These are phyloP conservation scores for Cenchrus americanus DNA, from an alignment of 176 grass and related monocot genomes.

Conservation along the genomic window DNA sequence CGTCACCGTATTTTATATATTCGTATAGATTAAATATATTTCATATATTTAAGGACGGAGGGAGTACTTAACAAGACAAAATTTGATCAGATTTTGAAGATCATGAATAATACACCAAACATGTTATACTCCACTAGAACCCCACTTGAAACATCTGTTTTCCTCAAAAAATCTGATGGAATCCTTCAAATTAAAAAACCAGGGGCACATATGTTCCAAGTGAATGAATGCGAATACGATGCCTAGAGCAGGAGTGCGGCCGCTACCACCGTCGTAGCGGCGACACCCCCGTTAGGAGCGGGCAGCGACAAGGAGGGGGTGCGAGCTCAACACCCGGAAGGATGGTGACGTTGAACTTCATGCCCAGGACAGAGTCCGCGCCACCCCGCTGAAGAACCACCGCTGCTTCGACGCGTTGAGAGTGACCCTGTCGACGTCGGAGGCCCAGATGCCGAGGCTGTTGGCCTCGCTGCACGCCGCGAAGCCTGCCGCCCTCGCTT, in stretches of 20 bases:
- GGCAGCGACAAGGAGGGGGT: not conserved
- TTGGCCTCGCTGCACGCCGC: not conserved
- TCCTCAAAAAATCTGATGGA: not conserved
- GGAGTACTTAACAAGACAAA: too few species aligned
- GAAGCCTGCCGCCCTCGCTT: not conserved
- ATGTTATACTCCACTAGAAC: too few species aligned
- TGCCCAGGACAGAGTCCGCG: not conserved
- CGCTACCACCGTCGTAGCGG: not conserved
- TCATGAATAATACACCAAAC: too few species aligned
- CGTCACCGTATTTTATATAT: too few species aligned
- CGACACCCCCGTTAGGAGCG: not conserved
- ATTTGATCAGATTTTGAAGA: too few species aligned
- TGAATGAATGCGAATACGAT: not conserved
- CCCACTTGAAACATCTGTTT: not conserved
- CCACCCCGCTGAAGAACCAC: conserved; percentile 19
- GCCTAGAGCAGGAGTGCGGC: not conserved
- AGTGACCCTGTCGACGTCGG: not conserved
- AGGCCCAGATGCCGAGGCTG: not conserved
- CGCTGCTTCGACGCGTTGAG: not conserved
- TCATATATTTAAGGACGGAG: too few species aligned
- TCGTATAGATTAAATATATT: too few species aligned
- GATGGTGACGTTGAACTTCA: conserved; percentile 17
- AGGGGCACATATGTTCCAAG: not conserved
- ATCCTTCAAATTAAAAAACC: not conserved
- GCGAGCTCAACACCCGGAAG: not conserved